Conservation (phyloP, 148 eudicot species). For the Bassia scoparia region DNA sequence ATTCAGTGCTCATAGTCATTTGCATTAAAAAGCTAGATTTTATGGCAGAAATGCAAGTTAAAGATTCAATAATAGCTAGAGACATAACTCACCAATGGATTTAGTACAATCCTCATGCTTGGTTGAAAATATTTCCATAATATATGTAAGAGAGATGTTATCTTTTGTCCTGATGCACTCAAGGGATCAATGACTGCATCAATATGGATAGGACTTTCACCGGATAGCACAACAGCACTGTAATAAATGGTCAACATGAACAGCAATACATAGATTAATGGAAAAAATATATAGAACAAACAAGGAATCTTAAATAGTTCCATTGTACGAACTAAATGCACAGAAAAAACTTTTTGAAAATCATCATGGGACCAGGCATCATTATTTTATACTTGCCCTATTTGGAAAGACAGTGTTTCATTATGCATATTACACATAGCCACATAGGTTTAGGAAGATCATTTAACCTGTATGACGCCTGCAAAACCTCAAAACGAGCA, state of each 20-base stretch:
- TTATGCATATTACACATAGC: constrained; percentile 1
- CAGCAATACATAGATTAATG: not conserved
- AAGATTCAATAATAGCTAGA: not conserved
- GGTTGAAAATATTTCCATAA: constrained; percentile 72
- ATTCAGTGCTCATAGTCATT: not conserved
- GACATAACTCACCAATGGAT: constrained; percentile 70
- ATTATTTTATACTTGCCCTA: not conserved
- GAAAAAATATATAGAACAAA: not conserved
- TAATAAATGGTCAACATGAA: constrained; percentile 2
- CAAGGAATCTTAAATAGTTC: not conserved
- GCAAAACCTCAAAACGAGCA: constrained; percentile 88
- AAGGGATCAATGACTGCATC: constrained; percentile 98
- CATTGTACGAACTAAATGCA: not conserved
- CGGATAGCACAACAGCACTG: constrained; percentile 82
- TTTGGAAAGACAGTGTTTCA: constrained; percentile 4
- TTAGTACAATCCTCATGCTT: constrained; percentile 90
- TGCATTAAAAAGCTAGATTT: not conserved
- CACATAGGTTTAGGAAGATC: not conserved
- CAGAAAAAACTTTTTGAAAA: not conserved
- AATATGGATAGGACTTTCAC: constrained; percentile 68
- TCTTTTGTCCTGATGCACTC: constrained; percentile 85
- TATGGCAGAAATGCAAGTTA: constrained; percentile 11
- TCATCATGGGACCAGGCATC: not conserved
- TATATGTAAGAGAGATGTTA: constrained; percentile 70
- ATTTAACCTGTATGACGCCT: constrained; percentile 67